phyloP scores from a whole-genome alignment of 225 moss, liverwort and hornwort genomes.

The Rhytidiadelphus loreus region DNA sequence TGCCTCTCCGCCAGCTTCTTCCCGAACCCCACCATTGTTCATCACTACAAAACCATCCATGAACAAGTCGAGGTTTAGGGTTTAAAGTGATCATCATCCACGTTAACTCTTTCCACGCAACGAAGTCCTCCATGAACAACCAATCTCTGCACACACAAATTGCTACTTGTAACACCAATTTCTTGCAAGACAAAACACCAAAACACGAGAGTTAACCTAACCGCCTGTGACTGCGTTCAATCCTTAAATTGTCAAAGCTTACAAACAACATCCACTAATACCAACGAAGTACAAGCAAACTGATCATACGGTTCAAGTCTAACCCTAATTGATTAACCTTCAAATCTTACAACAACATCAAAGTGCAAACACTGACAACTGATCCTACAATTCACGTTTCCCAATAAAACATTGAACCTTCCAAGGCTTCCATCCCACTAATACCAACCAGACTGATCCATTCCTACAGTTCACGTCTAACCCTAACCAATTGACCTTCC shows the following conservation, averaged over 20 bases:
- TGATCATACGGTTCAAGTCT: not conserved
- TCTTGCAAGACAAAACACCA: not conserved
- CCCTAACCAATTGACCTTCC: not conserved
- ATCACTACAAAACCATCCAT: not conserved
- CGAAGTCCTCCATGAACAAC: not conserved
- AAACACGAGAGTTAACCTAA: not conserved
- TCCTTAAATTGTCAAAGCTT: too few species aligned
- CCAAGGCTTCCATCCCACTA: not conserved
- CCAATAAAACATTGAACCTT: not conserved
- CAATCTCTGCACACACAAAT: not conserved
- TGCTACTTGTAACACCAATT: not conserved
- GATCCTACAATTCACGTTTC: not conserved
- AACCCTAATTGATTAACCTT: not conserved
- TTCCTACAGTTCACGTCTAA: not conserved
- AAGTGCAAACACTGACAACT: not conserved
- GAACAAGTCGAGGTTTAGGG: not conserved
- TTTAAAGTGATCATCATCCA: not conserved
- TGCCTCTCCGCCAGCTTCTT: conserved; percentile 51
- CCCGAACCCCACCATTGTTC: conserved; percentile 44
- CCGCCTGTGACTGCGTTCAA: not conserved
- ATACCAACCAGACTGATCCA: not conserved
- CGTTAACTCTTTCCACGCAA: not conserved
- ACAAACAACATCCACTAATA: not conserved
- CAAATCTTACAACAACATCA: not conserved
- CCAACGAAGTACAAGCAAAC: not conserved